A percentile compares a stretch with the other conserved stretches of the same genome.
These are phyloP conservation scores for Podospora tetraspora DNA, from an alignment of 495 filamentous ascomycete genomes.

Conservation along the genomic window DNA sequence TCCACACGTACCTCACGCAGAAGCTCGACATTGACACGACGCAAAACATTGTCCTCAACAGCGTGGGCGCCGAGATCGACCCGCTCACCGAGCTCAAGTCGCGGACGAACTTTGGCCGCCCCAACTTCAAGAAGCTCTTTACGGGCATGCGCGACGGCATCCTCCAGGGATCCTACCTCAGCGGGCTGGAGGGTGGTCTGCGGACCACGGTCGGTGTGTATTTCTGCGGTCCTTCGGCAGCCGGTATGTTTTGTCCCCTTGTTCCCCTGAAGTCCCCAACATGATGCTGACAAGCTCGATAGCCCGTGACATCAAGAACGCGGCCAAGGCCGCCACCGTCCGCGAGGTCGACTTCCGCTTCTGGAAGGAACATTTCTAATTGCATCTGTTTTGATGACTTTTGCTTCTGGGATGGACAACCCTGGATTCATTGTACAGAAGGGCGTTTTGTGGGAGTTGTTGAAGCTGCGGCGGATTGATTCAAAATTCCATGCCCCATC, in stretches of 20 bases:
- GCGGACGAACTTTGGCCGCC: conserved; percentile 91
- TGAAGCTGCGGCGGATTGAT: not conserved
- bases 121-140: conserved; percentile 82
- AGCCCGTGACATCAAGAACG: conserved; percentile 65
- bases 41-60: conserved; percentile 95
- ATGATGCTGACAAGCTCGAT: not conserved
- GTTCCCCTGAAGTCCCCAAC: not conserved
- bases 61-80: conserved; percentile 78
- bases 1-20: conserved; percentile 97
- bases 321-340: conserved; percentile 62
- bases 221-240: conserved; percentile 71
- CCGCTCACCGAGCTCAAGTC: conserved; percentile 86
- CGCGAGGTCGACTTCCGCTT: conserved; percentile 68
- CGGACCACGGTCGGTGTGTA: conserved; percentile 92
- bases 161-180: conserved; percentile 74
- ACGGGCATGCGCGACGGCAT: conserved; percentile 83
- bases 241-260: conserved; percentile 35
- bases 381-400: conserved; percentile 13
- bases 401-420: not conserved
- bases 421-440: conserved; percentile 1
- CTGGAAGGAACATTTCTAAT: conserved; percentile 83
- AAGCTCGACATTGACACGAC: conserved; percentile 84
- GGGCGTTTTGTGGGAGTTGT: not conserved
- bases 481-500: not conserved
- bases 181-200: conserved; percentile 65